These are phyloP conservation scores for Calonectria hongkongensis DNA, from an alignment of 2,329 filamentous ascomycete genomes.

Conservation along the genomic window DNA sequence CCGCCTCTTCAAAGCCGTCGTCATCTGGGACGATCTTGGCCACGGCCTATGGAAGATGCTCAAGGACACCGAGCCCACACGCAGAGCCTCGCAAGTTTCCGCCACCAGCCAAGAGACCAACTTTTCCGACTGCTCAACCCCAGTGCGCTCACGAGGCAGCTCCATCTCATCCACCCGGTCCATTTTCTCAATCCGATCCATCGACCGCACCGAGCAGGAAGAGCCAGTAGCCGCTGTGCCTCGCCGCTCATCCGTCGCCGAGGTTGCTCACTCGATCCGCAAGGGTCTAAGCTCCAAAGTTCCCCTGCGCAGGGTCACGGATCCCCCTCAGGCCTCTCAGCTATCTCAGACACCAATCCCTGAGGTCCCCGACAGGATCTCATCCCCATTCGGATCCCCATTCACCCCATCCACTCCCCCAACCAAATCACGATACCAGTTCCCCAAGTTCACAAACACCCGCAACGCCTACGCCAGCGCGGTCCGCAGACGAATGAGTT, in stretches of 20 bases:
- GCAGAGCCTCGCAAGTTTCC: constrained; percentile 22
- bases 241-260: constrained; percentile 33
- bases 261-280: constrained; percentile 29
- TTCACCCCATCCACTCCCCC: neutral
- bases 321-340: constrained; percentile 11
- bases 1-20: constrained; percentile 61
- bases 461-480: constrained; percentile 29
- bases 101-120: constrained; percentile 5
- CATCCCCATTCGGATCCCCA: neutral
- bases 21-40: constrained; percentile 63
- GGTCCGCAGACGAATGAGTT: constrained; percentile 30
- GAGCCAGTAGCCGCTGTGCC: constrained; percentile 7
- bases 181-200: constrained; percentile 16
- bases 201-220: constrained; percentile 7
- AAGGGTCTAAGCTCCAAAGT: constrained; percentile 27
- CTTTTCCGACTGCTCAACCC: constrained; percentile 25
- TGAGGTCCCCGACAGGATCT: constrained; percentile 11
- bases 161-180: constrained; percentile 32
- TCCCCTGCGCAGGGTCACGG: constrained; percentile 33
- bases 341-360: constrained; percentile 16
- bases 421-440: constrained; percentile 28
- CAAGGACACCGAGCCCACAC: constrained; percentile 43
- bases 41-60: constrained; percentile 59
- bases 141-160: constrained; percentile 33
- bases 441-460: constrained; percentile 36